Evolutionary conservation across 2,329 filamentous ascomycete genomes (phyloP), one percentile per base, ranked within the genome.

Genomic region (Xylariaceae sp.): DNA sequence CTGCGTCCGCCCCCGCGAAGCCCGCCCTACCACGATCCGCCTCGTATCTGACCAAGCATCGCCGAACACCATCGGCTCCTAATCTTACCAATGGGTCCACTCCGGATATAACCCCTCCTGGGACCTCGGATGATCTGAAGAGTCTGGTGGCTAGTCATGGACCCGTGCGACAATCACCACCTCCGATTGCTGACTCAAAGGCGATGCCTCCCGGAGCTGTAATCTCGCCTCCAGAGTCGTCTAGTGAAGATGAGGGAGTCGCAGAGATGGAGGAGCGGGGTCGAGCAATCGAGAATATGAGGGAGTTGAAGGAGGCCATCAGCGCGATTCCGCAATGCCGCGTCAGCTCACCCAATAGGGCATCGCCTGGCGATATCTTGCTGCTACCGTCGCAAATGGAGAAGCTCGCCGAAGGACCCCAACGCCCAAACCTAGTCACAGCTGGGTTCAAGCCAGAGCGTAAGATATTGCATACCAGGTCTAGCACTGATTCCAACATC

Each of bases 151-250:
- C 74, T 50, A 79, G 76, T 19, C 59, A 57, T 16, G 47, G 54
- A 38, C 57, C 84, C 71, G 75, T 95, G 56, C 84, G 89, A 63
- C 89, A 92, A 69, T 95, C 91, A 44, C 90, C 90, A 14, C 87
- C 89, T n/a, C 89, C 90, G 16, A 73, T 90, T 57, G 89, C 85
- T 57, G 84, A 90, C 72, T 80, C 76, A 22, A 70, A 83, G 54
- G 75, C 82, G 58, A 94, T 96, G 70, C 90, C 91, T 40, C 83
- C 84, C 56, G 90, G 90, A 55, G 91, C 90, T 57, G 83, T 96
- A 61, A 89, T 96, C 53, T 97, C 93, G 0, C 93, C 93, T 34
- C 93, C 93, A 10, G 93, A 97, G 64, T 96, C 92, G 33, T 80
- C 82, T 22, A 91, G 92, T 70, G 92, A 96, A 67, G 90, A 96